Evolutionary conservation across 306 rosid genomes (phyloP), one percentile per base, ranked within the genome.

Genomic region (Glycine soja): DNA sequence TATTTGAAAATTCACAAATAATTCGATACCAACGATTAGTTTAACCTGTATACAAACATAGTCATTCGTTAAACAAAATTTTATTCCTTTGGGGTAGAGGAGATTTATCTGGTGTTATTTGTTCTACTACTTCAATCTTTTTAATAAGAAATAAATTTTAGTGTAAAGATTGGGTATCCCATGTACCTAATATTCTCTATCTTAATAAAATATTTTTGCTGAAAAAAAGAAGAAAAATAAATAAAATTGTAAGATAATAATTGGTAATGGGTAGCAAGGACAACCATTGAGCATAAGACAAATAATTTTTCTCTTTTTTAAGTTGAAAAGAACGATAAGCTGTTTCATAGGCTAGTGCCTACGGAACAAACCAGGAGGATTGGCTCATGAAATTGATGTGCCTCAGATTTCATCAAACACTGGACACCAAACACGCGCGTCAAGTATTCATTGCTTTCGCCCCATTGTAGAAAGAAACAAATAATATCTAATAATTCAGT

Each of bases 401-500:
- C 61, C 59, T 42, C 34, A 43, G 10, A 40, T 40, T 34, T 30
- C 50, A 79, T 57, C 50, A 10, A 57, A 18, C 52, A 51, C 30
- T 14, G 7, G 57, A 50, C 19, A 38, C 43, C 47, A 53, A 61
- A 36, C 32, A 62, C 32, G 67, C 73, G 61, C 59, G 65, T 64
- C 69, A 4, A 19, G 58, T 36, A 38, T 19, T 72, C 56, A 40
- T 80, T 73, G 34, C 34, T 40, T 24, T 63, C 6, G 12, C 15
- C 50, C 58, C 12, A 24, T 51, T 5, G 42, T 18, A n/a, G 52
- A 80, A 63, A 62, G 36, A 63, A 71, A 80, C 74, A 14, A 46
- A 24, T n/a, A 38, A 42, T 46, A 53, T 45, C 42, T 61, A 85
- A 85, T 85, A 80, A 85, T 80, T 70, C 82, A 85, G 58, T 63